A percentile compares a stretch with the other conserved stretches of the same genome.
Conservation (phyloP, 495 filamentous ascomycete species). For the Neurospora sp. region DNA sequence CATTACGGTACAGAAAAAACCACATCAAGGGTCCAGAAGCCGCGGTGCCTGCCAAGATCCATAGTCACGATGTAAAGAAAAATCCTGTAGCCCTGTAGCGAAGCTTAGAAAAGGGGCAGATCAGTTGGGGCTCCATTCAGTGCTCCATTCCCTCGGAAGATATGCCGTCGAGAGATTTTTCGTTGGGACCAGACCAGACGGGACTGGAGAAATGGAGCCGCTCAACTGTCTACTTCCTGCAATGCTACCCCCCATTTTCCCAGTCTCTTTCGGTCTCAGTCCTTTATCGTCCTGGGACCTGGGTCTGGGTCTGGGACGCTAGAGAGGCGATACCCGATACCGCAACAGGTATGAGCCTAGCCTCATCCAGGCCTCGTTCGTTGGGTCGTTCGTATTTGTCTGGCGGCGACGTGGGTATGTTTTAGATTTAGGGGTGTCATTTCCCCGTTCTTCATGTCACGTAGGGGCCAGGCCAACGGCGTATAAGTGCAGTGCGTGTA, state of each 20-base stretch:
- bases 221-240: neutral
- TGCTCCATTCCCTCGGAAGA: neutral
- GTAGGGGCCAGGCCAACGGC: neutral
- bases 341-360: neutral
- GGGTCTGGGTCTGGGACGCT: neutral
- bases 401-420: neutral
- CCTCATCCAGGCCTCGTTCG: neutral
- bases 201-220: neutral
- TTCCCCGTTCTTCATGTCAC: neutral
- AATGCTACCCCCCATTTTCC: neutral
- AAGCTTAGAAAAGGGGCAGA: neutral
- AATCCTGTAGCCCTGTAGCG: neutral
- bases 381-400: neutral
- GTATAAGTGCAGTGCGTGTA: neutral
- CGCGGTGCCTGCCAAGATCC: neutral
- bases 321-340: neutral
- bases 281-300: neutral
- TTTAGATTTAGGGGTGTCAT: neutral
- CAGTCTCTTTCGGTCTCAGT: neutral
- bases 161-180: neutral
- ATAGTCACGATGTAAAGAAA: neutral
- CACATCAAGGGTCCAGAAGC: neutral
- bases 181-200: neutral
- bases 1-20: too few species aligned
- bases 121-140: too few species aligned